Evolutionary conservation across 371 early-diverging fungal genomes (phyloP).

Genomic region (Mucor irregularis): DNA sequence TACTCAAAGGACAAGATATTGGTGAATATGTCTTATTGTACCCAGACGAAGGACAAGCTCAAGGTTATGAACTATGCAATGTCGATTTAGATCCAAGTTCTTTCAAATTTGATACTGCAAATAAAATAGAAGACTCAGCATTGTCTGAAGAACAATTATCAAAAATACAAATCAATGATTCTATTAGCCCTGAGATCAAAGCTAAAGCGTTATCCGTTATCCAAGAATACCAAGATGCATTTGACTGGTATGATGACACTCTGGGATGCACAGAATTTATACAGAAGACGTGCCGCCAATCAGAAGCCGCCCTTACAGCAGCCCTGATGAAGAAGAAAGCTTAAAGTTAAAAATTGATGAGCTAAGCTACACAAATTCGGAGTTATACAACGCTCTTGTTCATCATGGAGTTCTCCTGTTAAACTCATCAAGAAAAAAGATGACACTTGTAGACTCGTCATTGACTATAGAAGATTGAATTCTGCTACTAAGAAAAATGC

Average conservation of each 20-base stretch:
- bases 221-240: no score
- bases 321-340: conserved; percentile 2
- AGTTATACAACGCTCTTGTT: conserved; percentile 15
- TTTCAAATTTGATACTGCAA: no score
- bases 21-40: no score
- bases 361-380: conserved; percentile 5
- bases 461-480: conserved; percentile 38
- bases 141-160: no score
- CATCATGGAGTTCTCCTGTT: conserved; percentile 33
- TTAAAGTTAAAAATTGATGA: conserved; percentile 21
- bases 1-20: no score
- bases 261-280: neutral
- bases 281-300: conserved; percentile 14
- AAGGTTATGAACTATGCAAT: no score
- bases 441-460: conserved; percentile 28
- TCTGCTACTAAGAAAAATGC: conserved; percentile 33
- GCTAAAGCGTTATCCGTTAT: no score
- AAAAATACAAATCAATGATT: no score
- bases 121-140: no score
- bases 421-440: conserved; percentile 50
- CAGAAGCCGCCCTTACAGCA: neutral
- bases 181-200: no score
- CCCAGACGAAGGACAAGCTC: no score
- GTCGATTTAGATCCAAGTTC: no score
- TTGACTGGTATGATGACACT: conserved; percentile 8